A percentile compares a stretch with the other conserved stretches of the same genome.
Conservation (phyloP, 306 rosid genomes). For the Cicer cuneatum region DNA sequence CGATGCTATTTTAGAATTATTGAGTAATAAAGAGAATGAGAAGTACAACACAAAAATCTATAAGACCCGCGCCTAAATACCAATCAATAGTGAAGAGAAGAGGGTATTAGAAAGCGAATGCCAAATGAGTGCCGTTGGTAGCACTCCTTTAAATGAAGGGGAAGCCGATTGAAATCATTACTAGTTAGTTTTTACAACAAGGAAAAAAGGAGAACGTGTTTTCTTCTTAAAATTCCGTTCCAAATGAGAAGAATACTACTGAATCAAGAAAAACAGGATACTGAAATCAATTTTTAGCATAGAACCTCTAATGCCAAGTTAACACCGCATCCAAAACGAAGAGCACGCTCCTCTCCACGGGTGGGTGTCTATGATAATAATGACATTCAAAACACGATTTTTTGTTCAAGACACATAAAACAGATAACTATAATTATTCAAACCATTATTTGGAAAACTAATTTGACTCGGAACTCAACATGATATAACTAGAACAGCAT, state of each 20-base stretch:
- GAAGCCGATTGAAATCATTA: too few relatives aligned
- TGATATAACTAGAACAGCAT: not conserved
- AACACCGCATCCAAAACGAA: not conserved
- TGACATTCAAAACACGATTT: not conserved
- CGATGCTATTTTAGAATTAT: too few relatives aligned
- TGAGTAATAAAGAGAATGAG: too few relatives aligned
- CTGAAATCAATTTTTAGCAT: not conserved
- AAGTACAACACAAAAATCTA: too few relatives aligned
- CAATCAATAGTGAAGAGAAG: too few relatives aligned
- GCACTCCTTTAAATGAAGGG: too few relatives aligned
- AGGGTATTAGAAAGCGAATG: too few relatives aligned
- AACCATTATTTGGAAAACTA: constrained; percentile 24
- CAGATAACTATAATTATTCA: constrained; percentile 13
- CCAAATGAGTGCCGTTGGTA: too few relatives aligned
- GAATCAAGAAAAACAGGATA: constrained; percentile 1
- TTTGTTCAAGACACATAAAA: constrained; percentile 20
- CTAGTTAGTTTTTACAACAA: too few relatives aligned
- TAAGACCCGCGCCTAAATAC: too few relatives aligned
- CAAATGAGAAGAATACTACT: not conserved
- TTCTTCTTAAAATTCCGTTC: not conserved
- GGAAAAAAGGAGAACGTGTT: not conserved
- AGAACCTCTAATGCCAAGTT: not conserved
- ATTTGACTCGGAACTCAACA: constrained; percentile 11
- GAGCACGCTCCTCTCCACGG: not conserved
- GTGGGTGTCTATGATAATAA: not conserved